A percentile compares a stretch with the other conserved stretches of the same genome.
These are phyloP conservation scores for Bertia moriformis DNA, from an alignment of 2,329 filamentous ascomycete genomes.

Conservation along the genomic window DNA sequence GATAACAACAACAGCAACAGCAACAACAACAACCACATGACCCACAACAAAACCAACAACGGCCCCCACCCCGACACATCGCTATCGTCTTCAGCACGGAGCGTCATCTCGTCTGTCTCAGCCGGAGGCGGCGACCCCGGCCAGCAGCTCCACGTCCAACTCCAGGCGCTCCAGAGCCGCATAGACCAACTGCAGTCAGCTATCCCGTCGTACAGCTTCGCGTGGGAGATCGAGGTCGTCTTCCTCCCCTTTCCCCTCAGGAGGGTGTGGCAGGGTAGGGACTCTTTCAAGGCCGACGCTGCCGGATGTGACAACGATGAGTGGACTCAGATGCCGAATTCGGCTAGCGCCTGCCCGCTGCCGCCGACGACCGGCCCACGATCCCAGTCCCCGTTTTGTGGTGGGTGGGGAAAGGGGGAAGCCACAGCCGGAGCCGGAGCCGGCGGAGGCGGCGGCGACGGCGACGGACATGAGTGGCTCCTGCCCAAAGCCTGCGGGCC, in stretches of 20 bases:
- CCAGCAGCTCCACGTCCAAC: conserved; percentile 31
- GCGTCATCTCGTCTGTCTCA: background rate
- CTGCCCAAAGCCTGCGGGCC: conserved; percentile 54
- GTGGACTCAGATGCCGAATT: conserved; percentile 37
- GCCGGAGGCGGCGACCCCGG: too few relatives aligned
- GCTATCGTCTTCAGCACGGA: conserved; percentile 21
- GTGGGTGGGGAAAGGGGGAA: conserved; percentile 33
- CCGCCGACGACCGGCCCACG: too few relatives aligned
- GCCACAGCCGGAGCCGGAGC: conserved; percentile 4
- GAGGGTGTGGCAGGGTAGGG: conserved; percentile 34
- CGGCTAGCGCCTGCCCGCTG: conserved; percentile 22
- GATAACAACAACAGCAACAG: conserved; percentile 21
- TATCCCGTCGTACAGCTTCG: conserved; percentile 43
- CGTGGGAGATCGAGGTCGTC: conserved; percentile 66
- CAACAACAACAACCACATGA: conserved; percentile 16
- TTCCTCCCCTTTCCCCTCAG: conserved; percentile 56
- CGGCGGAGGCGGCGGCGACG: background rate
- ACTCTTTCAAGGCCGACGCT: conserved; percentile 30
- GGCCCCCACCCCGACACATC: conserved; percentile 23
- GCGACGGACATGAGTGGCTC: conserved; percentile 41
- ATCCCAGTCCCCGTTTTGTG: conserved; percentile 29
- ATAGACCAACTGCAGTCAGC: conserved; percentile 41
- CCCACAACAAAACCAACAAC: conserved; percentile 25
- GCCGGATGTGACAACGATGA: conserved; percentile 25
- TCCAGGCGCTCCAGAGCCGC: conserved; percentile 33